Conservation (phyloP, 2,329 filamentous ascomycete species). For the Thelonectria olida region DNA sequence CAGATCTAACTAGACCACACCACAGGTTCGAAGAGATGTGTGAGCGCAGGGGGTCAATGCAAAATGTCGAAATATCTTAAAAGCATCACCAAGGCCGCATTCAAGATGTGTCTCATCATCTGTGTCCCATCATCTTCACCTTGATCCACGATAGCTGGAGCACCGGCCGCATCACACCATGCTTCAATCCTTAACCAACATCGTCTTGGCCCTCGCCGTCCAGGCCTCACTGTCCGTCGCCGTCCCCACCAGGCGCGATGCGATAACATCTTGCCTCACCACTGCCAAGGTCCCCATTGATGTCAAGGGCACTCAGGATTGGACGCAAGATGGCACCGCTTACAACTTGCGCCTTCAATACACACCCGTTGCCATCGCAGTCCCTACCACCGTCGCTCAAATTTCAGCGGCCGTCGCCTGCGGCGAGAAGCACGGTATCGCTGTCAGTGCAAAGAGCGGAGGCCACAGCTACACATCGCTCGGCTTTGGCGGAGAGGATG, state of each 20-base stretch:
- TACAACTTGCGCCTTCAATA: conserved; percentile 47
- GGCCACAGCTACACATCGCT: conserved; percentile 64
- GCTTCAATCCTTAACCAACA: conserved; percentile 6
- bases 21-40: background rate
- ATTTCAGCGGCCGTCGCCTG: conserved; percentile 58
- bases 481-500: conserved; percentile 54
- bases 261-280: conserved; percentile 41
- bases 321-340: conserved; percentile 45
- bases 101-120: background rate
- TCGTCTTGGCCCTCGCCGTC: conserved; percentile 4
- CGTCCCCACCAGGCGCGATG: conserved; percentile 34
- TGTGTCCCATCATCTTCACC: background rate
- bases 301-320: conserved; percentile 32
- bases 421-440: conserved; percentile 52
- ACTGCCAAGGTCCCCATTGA: conserved; percentile 39
- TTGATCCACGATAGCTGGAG: background rate
- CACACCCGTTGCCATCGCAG: conserved; percentile 43
- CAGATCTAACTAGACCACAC: conserved; percentile 8
- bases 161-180: background rate
- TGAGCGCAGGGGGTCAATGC: background rate
- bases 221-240: conserved; percentile 17
- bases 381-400: conserved; percentile 48
- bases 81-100: background rate
- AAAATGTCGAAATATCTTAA: background rate
- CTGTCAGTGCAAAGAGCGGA: conserved; percentile 61